These are phyloP conservation scores for Trapa incisa DNA, from an alignment of 345 rosid species.

Conservation along the genomic window DNA sequence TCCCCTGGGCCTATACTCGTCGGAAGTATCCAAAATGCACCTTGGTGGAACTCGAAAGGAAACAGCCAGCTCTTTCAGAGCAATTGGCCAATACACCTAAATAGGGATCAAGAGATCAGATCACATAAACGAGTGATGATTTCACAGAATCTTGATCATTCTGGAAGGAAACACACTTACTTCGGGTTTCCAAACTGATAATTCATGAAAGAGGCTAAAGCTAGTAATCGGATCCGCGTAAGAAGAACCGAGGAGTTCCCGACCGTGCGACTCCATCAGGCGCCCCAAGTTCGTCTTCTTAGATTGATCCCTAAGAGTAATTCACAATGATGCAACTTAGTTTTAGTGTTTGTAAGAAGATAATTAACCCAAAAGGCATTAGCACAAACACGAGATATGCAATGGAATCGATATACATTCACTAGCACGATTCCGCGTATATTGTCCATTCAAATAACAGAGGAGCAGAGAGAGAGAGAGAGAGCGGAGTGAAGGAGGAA, in stretches of 20 bases:
- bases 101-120: slow-evolving; percentile 3
- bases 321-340: neutral
- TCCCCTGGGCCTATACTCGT: slow-evolving; percentile 42
- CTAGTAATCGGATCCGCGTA: slow-evolving; percentile 72
- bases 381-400: neutral
- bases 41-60: slow-evolving; percentile 42
- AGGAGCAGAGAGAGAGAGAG: neutral
- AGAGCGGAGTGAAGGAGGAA: neutral
- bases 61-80: slow-evolving; percentile 55
- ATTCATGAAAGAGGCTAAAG: slow-evolving; percentile 45
- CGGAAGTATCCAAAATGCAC: slow-evolving; percentile 48
- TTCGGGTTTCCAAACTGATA: slow-evolving; percentile 52
- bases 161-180: slow-evolving; percentile 17
- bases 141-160: neutral
- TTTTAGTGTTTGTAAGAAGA: neutral
- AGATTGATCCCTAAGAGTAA: slow-evolving; percentile 33
- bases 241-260: slow-evolving; percentile 47
- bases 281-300: slow-evolving; percentile 58
- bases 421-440: neutral
- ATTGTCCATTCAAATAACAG: neutral
- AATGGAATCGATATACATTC: neutral
- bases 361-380: neutral
- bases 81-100: slow-evolving; percentile 65
- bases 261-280: slow-evolving; percentile 55
- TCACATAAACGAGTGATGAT: neutral